phyloP scores from a whole-genome alignment of 352 stramenopile species.

The Pythium vanterpoolii region DNA sequence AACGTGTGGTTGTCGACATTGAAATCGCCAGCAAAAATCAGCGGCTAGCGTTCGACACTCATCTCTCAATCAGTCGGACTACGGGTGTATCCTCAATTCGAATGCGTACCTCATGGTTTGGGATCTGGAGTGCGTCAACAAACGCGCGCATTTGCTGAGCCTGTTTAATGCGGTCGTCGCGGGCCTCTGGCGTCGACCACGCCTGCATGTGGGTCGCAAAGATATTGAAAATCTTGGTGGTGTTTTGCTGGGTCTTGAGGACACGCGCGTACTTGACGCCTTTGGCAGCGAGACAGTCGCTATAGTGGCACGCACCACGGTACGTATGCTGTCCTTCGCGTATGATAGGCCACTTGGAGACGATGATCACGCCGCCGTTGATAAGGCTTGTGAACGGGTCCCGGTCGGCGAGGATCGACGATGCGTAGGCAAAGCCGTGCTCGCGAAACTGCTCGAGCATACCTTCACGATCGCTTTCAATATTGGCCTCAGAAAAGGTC shows the following conservation, averaged over 20 bases:
- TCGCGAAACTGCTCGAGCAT: slow-evolving; percentile 63
- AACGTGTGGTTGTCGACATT: slow-evolving; percentile 85
- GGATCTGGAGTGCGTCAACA: slow-evolving; percentile 57
- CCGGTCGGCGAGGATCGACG: slow-evolving; percentile 66
- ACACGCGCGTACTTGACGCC: slow-evolving; percentile 80
- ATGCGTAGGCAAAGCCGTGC: slow-evolving; percentile 58
- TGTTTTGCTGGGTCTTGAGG: slow-evolving; percentile 48
- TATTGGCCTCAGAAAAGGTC: slow-evolving; percentile 72
- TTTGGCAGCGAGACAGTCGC: slow-evolving; percentile 79
- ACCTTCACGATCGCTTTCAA: slow-evolving; percentile 38
- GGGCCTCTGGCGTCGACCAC: slow-evolving; percentile 68
- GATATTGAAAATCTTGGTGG: slow-evolving; percentile 78
- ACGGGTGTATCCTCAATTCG: not conserved
- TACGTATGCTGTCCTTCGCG: slow-evolving; percentile 80
- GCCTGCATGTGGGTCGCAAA: slow-evolving; percentile 88
- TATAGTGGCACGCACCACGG: slow-evolving; percentile 72
- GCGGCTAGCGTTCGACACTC: slow-evolving; percentile 31
- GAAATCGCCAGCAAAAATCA: slow-evolving; percentile 82
- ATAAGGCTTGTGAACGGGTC: slow-evolving; percentile 79
- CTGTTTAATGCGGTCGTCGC: slow-evolving; percentile 59
- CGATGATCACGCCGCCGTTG: slow-evolving; percentile 77
- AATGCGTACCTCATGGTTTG: slow-evolving; percentile 51
- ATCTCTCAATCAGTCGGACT: not conserved
- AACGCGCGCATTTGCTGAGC: slow-evolving; percentile 54
- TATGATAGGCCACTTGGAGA: slow-evolving; percentile 81